phyloP scores from a whole-genome alignment of 2,329 filamentous ascomycete genomes.

The Aspergillus pseudoterreus region DNA sequence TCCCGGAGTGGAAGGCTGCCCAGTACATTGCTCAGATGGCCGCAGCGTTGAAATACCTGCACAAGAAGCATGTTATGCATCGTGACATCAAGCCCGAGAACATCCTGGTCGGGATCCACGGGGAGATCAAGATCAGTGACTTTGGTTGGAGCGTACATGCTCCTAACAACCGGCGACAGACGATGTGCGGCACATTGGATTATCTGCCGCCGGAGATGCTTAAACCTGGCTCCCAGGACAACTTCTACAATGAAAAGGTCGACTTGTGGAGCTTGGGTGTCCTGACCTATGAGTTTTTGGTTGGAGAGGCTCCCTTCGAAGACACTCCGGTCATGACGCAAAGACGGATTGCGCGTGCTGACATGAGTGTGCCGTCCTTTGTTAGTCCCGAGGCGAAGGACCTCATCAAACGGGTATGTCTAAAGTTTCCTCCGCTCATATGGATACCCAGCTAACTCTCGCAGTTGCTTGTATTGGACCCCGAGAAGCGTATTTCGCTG shows the following conservation, averaged over 20 bases:
- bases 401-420: constrained; percentile 76
- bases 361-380: constrained; percentile 89
- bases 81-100: constrained; percentile 98
- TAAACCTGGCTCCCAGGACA: constrained; percentile 72
- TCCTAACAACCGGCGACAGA: constrained; percentile 87
- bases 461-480: constrained; percentile 83
- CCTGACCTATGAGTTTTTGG: constrained; percentile 91
- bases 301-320: constrained; percentile 95
- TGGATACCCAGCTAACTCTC: constrained; percentile 17
- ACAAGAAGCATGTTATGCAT: constrained; percentile 97
- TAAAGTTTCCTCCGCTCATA: neutral
- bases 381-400: constrained; percentile 88
- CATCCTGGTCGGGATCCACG: constrained; percentile 91
- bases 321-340: constrained; percentile 95
- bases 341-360: constrained; percentile 77
- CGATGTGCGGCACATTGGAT: constrained; percentile 95
- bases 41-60: constrained; percentile 82
- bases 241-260: constrained; percentile 92
- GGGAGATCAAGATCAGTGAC: constrained; percentile 97
- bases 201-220: constrained; percentile 99
- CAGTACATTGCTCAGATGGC: constrained; percentile 90
- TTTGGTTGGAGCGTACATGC: constrained; percentile 99
- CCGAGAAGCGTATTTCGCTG: constrained; percentile 85
- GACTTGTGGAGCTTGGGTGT: constrained; percentile 96
- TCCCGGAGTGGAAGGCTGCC: constrained; percentile 81